phyloP scores from a whole-genome alignment of 2,329 filamentous ascomycete genomes.

The Piedraia hortae region DNA sequence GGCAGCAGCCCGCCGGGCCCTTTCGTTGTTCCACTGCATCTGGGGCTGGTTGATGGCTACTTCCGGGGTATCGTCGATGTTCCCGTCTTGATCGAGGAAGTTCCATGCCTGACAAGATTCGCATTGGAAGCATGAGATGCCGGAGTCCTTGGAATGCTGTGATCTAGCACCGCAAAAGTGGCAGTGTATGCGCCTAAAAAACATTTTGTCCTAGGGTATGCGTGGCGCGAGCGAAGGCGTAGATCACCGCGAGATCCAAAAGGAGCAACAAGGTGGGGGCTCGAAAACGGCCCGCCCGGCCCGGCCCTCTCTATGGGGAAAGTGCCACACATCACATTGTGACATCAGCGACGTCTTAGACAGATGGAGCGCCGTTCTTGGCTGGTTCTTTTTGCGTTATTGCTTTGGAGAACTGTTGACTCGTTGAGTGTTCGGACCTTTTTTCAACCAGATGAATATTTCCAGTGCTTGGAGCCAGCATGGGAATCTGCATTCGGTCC shows the following conservation, averaged over 20 bases:
- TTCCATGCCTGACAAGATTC: slow-evolving; percentile 62
- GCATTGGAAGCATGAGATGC: slow-evolving; percentile 42
- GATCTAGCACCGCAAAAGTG: slow-evolving; percentile 62
- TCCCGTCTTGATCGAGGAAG: slow-evolving; percentile 68
- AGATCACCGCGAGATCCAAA: too few species aligned
- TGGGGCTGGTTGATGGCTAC: too few species aligned
- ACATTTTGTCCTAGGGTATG: too few species aligned
- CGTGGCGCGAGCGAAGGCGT: too few species aligned
- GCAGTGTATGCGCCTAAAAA: slow-evolving; percentile 22
- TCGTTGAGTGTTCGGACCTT: slow-evolving; percentile 59
- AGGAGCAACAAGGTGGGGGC: too few species aligned
- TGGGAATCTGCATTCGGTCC: slow-evolving; percentile 67
- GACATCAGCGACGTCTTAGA: too few species aligned
- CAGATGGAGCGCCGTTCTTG: too few species aligned
- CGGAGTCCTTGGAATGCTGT: slow-evolving; percentile 28
- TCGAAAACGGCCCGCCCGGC: too few species aligned
- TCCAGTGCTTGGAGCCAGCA: slow-evolving; percentile 81
- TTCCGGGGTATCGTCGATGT: slow-evolving; percentile 77
- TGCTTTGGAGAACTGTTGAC: slow-evolving; percentile 55
- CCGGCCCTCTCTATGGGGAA: too few species aligned
- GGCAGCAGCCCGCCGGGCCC: slow-evolving; percentile 8
- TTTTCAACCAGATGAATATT: slow-evolving; percentile 96
- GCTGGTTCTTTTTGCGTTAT: slow-evolving; percentile 13
- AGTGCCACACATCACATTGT: too few species aligned
- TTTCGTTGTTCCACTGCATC: slow-evolving; percentile 10